Percentiles rank a stretch among this genome's conserved stretches.
Conservation (phyloP, 169 alveolate species). For the Babesia gibsoni region DNA sequence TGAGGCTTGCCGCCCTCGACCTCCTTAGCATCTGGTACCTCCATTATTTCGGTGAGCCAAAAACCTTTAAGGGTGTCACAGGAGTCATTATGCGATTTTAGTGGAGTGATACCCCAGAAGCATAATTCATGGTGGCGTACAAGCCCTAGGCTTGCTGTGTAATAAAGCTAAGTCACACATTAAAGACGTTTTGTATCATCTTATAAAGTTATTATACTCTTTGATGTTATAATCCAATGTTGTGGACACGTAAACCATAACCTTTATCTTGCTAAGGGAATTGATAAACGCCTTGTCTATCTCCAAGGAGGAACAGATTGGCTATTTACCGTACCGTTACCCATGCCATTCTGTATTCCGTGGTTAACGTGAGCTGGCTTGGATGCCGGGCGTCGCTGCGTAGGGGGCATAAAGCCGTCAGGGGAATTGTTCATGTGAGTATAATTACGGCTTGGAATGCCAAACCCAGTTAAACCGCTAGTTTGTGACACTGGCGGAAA, state of each 20-base stretch:
- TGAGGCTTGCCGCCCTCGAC: neutral
- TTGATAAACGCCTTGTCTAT: neutral
- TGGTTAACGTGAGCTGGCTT: neutral
- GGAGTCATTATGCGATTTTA: too few species aligned
- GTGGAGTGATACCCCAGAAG: too few species aligned
- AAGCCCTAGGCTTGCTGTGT: neutral
- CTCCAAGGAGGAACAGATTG: conserved; percentile 2
- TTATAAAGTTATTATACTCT: neutral
- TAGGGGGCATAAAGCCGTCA: neutral
- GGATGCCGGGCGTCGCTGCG: neutral
- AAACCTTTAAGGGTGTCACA: too few species aligned
- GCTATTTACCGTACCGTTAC: neutral
- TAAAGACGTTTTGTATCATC: neutral
- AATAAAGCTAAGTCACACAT: neutral
- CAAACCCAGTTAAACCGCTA: conserved; percentile 28
- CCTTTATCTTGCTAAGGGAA: too few species aligned
- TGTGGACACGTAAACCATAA: too few species aligned
- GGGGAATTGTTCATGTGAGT: conserved; percentile 11
- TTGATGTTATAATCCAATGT: too few species aligned
- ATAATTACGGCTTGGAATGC: conserved; percentile 15
- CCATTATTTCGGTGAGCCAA: neutral
- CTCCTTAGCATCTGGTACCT: neutral
- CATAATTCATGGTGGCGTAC: neutral
- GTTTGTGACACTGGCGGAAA: neutral
- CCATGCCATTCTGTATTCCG: neutral